Percentiles rank a stretch among this genome's conserved stretches.
Conservation (phyloP, 495 filamentous ascomycete species). For the Pyronema domesticum region DNA sequence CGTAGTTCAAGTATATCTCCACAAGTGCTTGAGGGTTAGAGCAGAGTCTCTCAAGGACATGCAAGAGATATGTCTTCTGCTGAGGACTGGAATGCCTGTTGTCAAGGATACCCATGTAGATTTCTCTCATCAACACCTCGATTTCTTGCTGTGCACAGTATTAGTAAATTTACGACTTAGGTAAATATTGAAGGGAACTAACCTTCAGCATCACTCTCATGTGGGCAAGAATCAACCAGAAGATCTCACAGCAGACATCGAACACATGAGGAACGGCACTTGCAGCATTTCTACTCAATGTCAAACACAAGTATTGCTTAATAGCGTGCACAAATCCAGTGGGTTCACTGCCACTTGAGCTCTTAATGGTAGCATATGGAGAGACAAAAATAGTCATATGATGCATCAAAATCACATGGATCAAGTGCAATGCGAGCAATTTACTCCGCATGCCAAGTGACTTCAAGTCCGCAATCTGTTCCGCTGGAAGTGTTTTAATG, state of each 20-base stretch:
- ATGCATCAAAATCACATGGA: constrained; percentile 86
- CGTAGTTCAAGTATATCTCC: constrained; percentile 95
- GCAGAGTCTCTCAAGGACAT: constrained; percentile 63
- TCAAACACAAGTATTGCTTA: constrained; percentile 87
- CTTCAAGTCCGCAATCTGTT: constrained; percentile 81
- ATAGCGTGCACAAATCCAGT: constrained; percentile 88
- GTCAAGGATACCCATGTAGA: constrained; percentile 86
- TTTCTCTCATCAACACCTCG: constrained; percentile 94
- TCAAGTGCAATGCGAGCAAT: constrained; percentile 79
- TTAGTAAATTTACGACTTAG: background rate
- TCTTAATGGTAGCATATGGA: constrained; percentile 72
- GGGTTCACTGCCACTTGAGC: constrained; percentile 64
- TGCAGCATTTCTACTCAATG: constrained; percentile 82
- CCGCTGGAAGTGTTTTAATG: constrained; percentile 69
- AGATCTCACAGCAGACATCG: constrained; percentile 91
- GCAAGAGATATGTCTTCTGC: constrained; percentile 84
- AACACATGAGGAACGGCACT: constrained; percentile 82
- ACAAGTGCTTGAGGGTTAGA: constrained; percentile 77
- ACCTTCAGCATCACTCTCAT: constrained; percentile 90
- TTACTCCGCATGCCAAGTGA: constrained; percentile 95
- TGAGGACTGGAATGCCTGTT: constrained; percentile 67
- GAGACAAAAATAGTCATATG: constrained; percentile 74
- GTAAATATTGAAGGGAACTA: constrained; percentile 9
- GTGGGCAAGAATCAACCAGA: constrained; percentile 88
- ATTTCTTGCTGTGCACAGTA: constrained; percentile 64